Evolutionary conservation across 2,329 filamentous ascomycete genomes (phyloP).

Genomic region (Fusarium scirpi): DNA sequence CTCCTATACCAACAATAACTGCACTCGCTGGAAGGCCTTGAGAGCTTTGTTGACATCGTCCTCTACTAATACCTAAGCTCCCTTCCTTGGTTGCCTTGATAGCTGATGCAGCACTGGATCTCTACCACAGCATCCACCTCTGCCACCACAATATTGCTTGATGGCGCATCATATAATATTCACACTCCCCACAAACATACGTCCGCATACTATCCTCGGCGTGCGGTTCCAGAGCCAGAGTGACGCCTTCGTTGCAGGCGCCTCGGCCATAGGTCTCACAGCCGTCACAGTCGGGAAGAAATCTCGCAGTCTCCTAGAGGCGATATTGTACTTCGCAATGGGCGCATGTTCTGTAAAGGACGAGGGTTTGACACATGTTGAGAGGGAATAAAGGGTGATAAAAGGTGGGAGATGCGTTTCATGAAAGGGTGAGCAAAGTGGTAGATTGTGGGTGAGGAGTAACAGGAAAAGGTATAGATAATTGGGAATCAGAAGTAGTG

Average conservation of each 20-base stretch:
- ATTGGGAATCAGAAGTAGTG: not conserved
- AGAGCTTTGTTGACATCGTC: not conserved
- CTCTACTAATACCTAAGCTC: not conserved
- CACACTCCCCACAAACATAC: slow-evolving; percentile 29
- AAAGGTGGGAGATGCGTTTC: not conserved
- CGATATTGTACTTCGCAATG: slow-evolving; percentile 32
- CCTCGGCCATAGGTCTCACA: slow-evolving; percentile 33
- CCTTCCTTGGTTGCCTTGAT: not conserved
- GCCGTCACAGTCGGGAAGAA: slow-evolving; percentile 38
- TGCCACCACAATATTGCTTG: slow-evolving; percentile 27
- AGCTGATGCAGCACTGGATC: not conserved
- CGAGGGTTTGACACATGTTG: slow-evolving; percentile 35
- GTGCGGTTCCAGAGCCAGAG: slow-evolving; percentile 29
- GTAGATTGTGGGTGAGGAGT: not conserved
- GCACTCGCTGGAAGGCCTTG: not conserved
- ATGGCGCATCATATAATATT: slow-evolving; percentile 11
- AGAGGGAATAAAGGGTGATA: not conserved
- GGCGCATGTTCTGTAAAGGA: slow-evolving; percentile 35
- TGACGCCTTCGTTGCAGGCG: slow-evolving; percentile 34
- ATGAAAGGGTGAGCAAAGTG: not conserved
- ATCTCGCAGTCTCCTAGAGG: slow-evolving; percentile 37
- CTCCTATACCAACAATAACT: not conserved
- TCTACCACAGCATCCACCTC: slow-evolving; percentile 18
- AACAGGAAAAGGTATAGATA: not conserved
- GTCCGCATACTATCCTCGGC: slow-evolving; percentile 21